These are phyloP conservation scores for Trichophyton equinum DNA, from an alignment of 2,329 filamentous ascomycete species.

Conservation along the genomic window DNA sequence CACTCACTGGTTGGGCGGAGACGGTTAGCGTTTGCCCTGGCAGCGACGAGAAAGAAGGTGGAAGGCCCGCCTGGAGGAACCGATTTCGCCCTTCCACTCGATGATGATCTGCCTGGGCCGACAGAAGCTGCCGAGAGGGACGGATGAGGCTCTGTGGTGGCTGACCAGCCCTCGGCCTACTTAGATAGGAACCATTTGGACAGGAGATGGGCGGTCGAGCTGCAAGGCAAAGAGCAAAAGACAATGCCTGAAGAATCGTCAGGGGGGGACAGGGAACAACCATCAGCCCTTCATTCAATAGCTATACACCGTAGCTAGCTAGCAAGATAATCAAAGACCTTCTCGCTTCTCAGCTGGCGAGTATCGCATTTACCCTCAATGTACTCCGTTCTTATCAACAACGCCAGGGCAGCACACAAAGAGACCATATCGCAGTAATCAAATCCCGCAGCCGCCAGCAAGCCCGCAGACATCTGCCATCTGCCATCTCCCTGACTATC, in stretches of 20 bases:
- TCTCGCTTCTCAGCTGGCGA: no score
- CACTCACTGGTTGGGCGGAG: not conserved
- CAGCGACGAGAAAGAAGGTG: not conserved
- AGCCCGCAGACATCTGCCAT: no score
- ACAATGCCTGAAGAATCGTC: not conserved
- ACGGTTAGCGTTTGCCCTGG: not conserved
- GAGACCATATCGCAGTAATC: no score
- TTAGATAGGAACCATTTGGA: not conserved
- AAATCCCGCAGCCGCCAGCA: no score
- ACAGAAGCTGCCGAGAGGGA: not conserved
- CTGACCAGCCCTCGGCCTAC: not conserved
- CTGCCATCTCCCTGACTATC: not conserved
- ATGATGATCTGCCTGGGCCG: not conserved
- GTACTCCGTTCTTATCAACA: no score
- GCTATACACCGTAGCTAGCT: no score
- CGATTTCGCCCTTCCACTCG: not conserved
- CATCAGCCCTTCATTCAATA: no score
- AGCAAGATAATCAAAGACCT: no score
- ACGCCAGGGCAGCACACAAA: no score
- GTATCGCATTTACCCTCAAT: no score
- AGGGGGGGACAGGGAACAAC: no score
- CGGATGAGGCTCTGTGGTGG: not conserved
- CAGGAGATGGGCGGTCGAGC: not conserved
- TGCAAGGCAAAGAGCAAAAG: not conserved
- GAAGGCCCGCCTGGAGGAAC: not conserved